These are phyloP conservation scores for Acer saccharum DNA, from an alignment of 345 rosid species.

Conservation along the genomic window DNA sequence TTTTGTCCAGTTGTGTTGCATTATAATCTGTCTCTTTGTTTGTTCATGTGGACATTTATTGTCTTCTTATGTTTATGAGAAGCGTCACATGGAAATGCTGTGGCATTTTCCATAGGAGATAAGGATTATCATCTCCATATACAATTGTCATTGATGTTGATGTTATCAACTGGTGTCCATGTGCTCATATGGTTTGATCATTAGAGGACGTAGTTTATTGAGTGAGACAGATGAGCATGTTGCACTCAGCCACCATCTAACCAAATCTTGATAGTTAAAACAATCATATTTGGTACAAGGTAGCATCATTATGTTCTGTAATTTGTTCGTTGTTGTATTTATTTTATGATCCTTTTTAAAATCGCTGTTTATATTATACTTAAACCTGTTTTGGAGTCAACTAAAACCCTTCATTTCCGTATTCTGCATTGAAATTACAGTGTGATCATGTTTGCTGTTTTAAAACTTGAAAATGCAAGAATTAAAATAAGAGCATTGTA, in stretches of 20 bases:
- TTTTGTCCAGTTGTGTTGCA: slow-evolving; percentile 32
- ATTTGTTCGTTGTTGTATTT: neutral
- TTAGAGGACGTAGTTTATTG: neutral
- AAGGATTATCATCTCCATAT: slow-evolving; percentile 23
- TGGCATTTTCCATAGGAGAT: slow-evolving; percentile 15
- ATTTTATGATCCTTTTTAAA: neutral
- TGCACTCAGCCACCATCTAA: neutral
- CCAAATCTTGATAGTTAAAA: slow-evolving; percentile 1
- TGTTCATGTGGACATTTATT: slow-evolving; percentile 31
- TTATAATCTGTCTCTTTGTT: slow-evolving; percentile 32
- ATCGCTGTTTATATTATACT: neutral
- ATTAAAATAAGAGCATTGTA: neutral
- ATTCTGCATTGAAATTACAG: neutral
- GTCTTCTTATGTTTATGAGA: slow-evolving; percentile 40
- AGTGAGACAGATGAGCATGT: slow-evolving; percentile 7
- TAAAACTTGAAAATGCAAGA: neutral
- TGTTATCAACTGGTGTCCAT: slow-evolving; percentile 24
- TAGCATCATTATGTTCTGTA: neutral
- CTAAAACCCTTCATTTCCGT: neutral
- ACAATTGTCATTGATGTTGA: slow-evolving; percentile 16
- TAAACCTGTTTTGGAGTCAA: slow-evolving; percentile 1
- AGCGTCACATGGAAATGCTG: slow-evolving; percentile 33
- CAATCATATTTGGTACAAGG: neutral
- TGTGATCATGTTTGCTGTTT: neutral
- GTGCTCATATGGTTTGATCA: slow-evolving; percentile 5